Percentiles rank a stretch among this genome's conserved stretches.
Conservation (phyloP, 2,329 filamentous ascomycete genomes). For the Neurospora crassa region DNA sequence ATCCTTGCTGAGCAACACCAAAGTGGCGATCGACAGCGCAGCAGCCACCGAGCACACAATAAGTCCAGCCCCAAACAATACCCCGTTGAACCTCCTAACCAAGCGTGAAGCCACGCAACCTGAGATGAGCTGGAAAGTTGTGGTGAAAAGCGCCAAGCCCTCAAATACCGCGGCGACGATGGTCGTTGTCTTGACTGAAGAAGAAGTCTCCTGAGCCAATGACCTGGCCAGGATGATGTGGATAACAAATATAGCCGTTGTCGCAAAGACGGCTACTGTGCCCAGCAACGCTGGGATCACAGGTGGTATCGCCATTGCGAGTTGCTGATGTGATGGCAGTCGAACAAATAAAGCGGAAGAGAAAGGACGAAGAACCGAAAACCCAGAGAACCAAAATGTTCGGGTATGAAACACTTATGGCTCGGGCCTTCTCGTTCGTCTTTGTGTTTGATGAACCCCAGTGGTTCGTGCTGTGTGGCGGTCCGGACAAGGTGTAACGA, state of each 20-base stretch:
- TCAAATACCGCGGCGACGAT: constrained; percentile 30
- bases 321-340: not conserved
- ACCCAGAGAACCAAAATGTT: not conserved
- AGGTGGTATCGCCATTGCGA: constrained; percentile 25
- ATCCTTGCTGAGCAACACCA: constrained; percentile 31
- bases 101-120: constrained; percentile 12
- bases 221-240: constrained; percentile 31
- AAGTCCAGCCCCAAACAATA: constrained; percentile 30
- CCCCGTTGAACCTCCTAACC: constrained; percentile 18
- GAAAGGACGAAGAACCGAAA: not conserved
- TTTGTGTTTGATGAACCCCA: not conserved
- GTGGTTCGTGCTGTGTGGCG: not conserved
- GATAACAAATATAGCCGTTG: constrained; percentile 29
- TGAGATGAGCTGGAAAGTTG: not conserved
- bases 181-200: constrained; percentile 25
- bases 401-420: not conserved
- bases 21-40: constrained; percentile 32
- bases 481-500: not conserved
- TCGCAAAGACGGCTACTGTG: constrained; percentile 27
- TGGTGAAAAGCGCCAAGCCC: constrained; percentile 22
- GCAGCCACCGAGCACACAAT: constrained; percentile 35
- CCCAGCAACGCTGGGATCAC: constrained; percentile 28
- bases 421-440: not conserved
- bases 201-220: constrained; percentile 19
- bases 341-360: not conserved